Base-by-base conservation (phyloP, 352 stramenopile species). In the Pythium dissimile region DNA sequence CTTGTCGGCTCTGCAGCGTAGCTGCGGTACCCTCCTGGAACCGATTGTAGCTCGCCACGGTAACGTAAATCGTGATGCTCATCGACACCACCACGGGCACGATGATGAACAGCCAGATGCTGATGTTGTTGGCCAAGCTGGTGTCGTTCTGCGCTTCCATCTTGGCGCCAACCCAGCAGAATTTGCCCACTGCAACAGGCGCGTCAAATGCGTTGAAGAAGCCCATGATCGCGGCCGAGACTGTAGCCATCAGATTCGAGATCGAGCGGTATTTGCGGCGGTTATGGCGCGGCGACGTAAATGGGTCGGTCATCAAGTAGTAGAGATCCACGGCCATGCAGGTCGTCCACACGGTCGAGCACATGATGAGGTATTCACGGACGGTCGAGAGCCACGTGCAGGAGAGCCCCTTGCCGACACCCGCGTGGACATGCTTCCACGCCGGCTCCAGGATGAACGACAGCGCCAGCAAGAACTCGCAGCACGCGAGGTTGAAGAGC, bases 341-440 rank as follows among this genome's bases (percentile, higher is more conserved):
- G 16, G 77, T 83, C 9, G 78, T 84, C 78, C 76, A 91, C 12
- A 71, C 67, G 8, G 65, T 87, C 16, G 81, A 86, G 54, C 71
- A 85, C 76, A 89, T 91, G 55, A 89, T 84, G 9, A 89, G 51
- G 41, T 88, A 91, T 45, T 91, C 81, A 15, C 81, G 72, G 9
- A 82, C 63, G 10, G 73, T 78, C 16, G 80, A 88, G 18, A 91
- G 59, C 73, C 74, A 88, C 72, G 58, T 67, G 39, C 80, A 89
- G 2, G 69, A 73, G 21, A 71, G 59, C 5, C 64, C 64, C 4
- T 53, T 41, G 5, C 69, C 69, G 4, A 84, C 69, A 0, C 80
- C 76, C 4, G 68, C 69, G 24, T 59, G 68, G 1, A 78, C 9
- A 11, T 21, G 45, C 30, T 70, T 77, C 81, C 81, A 89, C 18